phyloP scores from a whole-genome alignment of 306 rosid species.

The Cucurbita moschata region DNA sequence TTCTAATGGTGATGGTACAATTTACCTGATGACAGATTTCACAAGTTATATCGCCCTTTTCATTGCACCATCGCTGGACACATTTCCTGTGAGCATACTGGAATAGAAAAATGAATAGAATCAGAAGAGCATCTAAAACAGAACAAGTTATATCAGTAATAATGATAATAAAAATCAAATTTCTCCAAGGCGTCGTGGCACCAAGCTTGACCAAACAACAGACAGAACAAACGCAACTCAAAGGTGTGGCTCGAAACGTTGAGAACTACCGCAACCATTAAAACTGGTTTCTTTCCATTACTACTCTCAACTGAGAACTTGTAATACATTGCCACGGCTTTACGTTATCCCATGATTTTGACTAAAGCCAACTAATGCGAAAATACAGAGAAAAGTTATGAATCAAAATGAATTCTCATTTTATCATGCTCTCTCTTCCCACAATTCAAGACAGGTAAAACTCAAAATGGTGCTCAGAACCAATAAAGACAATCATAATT shows the following conservation, averaged over 20 bases:
- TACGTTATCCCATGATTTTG: not conserved
- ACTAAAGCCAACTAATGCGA: not conserved
- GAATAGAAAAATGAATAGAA: slow-evolving; percentile 3
- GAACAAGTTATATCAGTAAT: not conserved
- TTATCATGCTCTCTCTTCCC: not conserved
- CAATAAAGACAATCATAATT: not conserved
- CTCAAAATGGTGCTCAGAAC: not conserved
- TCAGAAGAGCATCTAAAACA: not conserved
- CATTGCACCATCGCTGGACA: slow-evolving; percentile 97
- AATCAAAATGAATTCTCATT: not conserved
- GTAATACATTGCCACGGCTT: not conserved
- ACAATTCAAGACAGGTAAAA: not conserved
- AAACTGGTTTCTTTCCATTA: not conserved
- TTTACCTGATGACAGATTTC: slow-evolving; percentile 94
- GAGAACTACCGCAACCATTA: not conserved
- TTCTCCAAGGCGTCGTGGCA: not conserved
- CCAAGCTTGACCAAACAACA: not conserved
- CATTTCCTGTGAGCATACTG: slow-evolving; percentile 98
- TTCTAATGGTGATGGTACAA: not conserved
- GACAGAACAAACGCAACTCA: not conserved
- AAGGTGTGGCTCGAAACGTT: not conserved
- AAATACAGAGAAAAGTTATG: not conserved
- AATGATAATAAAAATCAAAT: not conserved
- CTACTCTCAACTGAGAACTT: not conserved
- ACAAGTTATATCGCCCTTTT: slow-evolving; percentile 90